Evolutionary conservation across 192 early-diverging fungal genomes (phyloP).

Genomic region (Funneliformis geosporum): DNA sequence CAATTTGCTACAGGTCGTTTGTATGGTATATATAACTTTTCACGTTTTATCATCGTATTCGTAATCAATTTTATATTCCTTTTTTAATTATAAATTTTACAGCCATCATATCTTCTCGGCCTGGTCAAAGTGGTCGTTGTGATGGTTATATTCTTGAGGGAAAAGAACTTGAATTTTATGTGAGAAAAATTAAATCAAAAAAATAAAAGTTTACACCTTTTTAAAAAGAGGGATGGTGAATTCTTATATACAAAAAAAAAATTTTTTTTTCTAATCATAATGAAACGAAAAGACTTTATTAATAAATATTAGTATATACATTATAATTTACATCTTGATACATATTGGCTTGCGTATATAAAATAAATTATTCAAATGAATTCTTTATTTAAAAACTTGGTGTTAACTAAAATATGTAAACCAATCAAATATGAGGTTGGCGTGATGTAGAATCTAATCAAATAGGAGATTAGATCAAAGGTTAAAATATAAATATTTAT

Average conservation of each 20-base stretch:
- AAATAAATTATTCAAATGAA: too few species aligned
- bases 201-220: slow-evolving; percentile 33
- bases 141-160: slow-evolving; percentile 99
- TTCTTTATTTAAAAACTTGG: too few species aligned
- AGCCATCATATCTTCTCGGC: slow-evolving; percentile 92
- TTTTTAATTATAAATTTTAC: not conserved
- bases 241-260: not conserved
- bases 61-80: slow-evolving; percentile 3
- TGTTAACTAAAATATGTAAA: too few species aligned
- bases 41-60: not conserved
- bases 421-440: too few species aligned
- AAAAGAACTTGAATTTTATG: slow-evolving; percentile 99
- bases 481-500: too few species aligned
- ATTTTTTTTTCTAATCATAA: not conserved
- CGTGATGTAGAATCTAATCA: too few species aligned
- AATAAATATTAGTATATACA: too few species aligned
- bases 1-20: slow-evolving; percentile 95
- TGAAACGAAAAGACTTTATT: not conserved
- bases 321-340: too few species aligned
- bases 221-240: not conserved
- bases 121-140: slow-evolving; percentile 95
- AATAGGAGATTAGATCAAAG: too few species aligned
- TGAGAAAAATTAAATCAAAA: slow-evolving; percentile 78
- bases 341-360: too few species aligned
- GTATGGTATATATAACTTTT: slow-evolving; percentile 44